Evolutionary conservation across 2,329 filamentous ascomycete genomes (phyloP).

Genomic region (Penicillium sp.): DNA sequence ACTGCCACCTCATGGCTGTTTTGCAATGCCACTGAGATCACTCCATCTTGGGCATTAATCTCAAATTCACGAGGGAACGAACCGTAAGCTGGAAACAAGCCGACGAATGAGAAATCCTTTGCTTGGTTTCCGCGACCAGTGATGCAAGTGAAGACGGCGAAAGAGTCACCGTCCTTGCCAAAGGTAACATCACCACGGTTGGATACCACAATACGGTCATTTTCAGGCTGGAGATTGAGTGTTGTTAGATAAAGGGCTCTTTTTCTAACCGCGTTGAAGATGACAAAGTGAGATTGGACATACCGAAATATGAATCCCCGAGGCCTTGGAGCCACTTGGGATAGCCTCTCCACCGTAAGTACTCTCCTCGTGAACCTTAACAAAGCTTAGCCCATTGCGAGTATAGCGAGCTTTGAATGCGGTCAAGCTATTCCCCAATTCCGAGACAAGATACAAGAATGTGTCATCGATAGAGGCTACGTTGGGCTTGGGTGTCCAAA

Average conservation of each 20-base stretch:
- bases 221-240: conserved; percentile 9
- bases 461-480: background rate
- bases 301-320: conserved; percentile 19
- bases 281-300: background rate
- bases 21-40: conserved; percentile 58
- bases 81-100: conserved; percentile 63
- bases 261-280: background rate
- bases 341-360: conserved; percentile 9
- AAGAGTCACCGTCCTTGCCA: conserved; percentile 14
- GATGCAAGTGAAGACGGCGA: conserved; percentile 16
- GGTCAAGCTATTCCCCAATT: conserved; percentile 20
- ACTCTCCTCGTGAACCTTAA: conserved; percentile 12
- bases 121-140: background rate
- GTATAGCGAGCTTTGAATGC: conserved; percentile 21
- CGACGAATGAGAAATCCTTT: conserved; percentile 42
- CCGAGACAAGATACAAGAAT: conserved; percentile 20
- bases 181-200: conserved; percentile 21
- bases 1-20: conserved; percentile 58
- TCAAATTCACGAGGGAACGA: conserved; percentile 63
- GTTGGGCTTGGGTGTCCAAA: conserved; percentile 43
- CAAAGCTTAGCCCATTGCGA: conserved; percentile 9
- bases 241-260: background rate
- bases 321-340: conserved; percentile 15
- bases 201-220: conserved; percentile 15
- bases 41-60: conserved; percentile 59